Base-by-base conservation (phyloP, 2,329 filamentous ascomycete genomes). In the Moelleriella libera region DNA sequence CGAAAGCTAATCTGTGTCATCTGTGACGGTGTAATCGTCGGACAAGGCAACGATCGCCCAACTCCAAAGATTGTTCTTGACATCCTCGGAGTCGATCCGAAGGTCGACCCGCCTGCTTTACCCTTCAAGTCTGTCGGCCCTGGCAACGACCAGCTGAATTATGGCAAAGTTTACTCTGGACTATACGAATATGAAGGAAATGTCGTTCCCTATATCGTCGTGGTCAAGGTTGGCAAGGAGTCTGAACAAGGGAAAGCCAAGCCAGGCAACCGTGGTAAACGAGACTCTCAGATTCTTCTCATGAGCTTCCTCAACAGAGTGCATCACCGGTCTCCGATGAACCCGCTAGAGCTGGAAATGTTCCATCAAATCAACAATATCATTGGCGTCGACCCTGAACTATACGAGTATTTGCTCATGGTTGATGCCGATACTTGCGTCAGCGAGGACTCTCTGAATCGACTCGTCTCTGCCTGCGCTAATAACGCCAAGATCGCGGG, bases 351-450 rank as follows among this genome's bases (percentile, higher is more conserved):
- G 63, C 71, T 98, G 43, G 92, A 98, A 65, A 94, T 97, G 75
- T 97, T 96, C 72, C 92, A 98, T 61, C 92, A 98, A 64, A 88
- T 98, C 71, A 95, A 96, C 75, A 98, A 98, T 63, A 87, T 98
- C 56, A 98, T 98, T 52, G 92, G 92, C 57, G 92, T 98, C 12
- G 89, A 98, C 57, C 92, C 92, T 3, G 89, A 96, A 62, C 75
- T 98, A 12, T 98, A 98, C 62, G 92, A 98, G 64, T 98, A 96
- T 58, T 74, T 97, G 47, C 75, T 98, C 55, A 95, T 95, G 89
- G 84, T 98, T 51, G 92, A 98, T 66, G 92, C 92, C 59, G 92
- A 98, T 75, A 98, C 92, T 3, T 87, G 82, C 64, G 92, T 98
- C 49, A 79, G 80, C 51, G 88, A 95, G 60, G 92, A 98, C 63